Percentiles rank a stretch among this genome's conserved stretches.
phyloP scores from a whole-genome alignment of 1,284 basidiomycete species.

The Ganoderma leucocontextum region DNA sequence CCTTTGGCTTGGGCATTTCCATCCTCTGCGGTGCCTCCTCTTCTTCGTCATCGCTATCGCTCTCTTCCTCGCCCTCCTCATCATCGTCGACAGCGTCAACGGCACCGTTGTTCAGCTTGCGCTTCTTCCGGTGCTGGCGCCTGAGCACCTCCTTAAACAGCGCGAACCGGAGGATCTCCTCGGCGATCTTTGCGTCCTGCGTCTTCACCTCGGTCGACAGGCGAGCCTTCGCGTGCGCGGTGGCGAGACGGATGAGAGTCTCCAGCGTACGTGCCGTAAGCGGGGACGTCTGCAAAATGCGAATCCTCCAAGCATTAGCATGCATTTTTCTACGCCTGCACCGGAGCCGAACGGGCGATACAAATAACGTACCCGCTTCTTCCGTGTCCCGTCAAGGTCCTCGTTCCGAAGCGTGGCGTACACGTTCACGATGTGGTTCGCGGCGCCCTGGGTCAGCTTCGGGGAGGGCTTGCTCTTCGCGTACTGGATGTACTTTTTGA shows the following conservation, averaged over 20 bases:
- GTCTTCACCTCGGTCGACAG: conserved; percentile 88
- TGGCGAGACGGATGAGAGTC: conserved; percentile 97
- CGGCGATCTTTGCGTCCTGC: conserved; percentile 89
- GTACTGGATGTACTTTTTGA: conserved; percentile 99
- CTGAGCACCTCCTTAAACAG: conserved; percentile 98
- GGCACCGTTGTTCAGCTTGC: conserved; percentile 75
- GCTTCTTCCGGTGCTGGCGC: conserved; percentile 78
- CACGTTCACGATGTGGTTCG: conserved; percentile 93
- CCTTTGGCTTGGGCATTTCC: conserved; percentile 49
- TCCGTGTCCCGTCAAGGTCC: conserved; percentile 84
- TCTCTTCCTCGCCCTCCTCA: conserved; percentile 54
- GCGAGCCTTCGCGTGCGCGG: conserved; percentile 96
- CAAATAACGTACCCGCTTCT: conserved; percentile 75
- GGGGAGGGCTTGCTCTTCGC: conserved; percentile 91
- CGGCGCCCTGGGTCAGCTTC: conserved; percentile 90
- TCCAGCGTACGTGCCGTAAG: conserved; percentile 98
- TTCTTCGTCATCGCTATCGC: conserved; percentile 60
- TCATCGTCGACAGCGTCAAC: conserved; percentile 52
- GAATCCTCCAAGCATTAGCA: conserved; percentile 10
- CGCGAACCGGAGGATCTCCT: conserved; percentile 96
- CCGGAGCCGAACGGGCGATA: neutral
- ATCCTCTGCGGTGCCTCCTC: conserved; percentile 63
- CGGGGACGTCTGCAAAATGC: conserved; percentile 88
- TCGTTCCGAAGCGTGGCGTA: conserved; percentile 95
- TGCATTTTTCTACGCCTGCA: conserved; percentile 1